Evolutionary conservation across 2,329 filamentous ascomycete genomes (phyloP), one percentile per base, ranked within the genome.

Genomic region (Penicillium vulpinum): DNA sequence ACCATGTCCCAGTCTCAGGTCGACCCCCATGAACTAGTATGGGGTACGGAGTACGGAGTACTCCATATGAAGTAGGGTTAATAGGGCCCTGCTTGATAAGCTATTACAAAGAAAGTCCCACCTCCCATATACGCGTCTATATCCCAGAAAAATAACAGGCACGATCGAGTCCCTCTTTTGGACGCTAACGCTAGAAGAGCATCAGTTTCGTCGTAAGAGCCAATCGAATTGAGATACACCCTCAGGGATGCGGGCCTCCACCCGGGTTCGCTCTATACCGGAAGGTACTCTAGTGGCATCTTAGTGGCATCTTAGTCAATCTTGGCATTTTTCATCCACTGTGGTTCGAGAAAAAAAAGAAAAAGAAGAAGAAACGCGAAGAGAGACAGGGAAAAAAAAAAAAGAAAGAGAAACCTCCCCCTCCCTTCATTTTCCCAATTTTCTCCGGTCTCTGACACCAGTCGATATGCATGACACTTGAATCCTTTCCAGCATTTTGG

Each of bases 221-320:
- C 56, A 62, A 59, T 62, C 15, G 39, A 33, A 28, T n/a, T 22
- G 18, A 22, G 24, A 44, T 49, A 41, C 31, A 10, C 40, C 51
- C 57, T 35, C 54, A 56, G 43, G 43, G 54, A 62, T 61, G 54
- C 59, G 56, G 62, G 59, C 55, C 64, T 61, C 62, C 58, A 60
- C 58, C 58, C 57, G 51, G 40, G 57, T 59, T 60, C 49, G 44
- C 54, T 45, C 54, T 61, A 63, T 51, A 22, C 59, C 54, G 31
- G 28, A 61, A n/a, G n/a, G n/a, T n/a, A 51, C 26, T 45, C n/a
- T n/a, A n/a, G n/a, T n/a, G n/a, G n/a, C n/a, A 57, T 29, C 35
- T 21, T 65, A 62, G 61, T 41, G 29, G 39, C 40, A 10, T 51
- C 54, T 55, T 57, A 53, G 59, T 62, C 38, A 28, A 38, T 39